A percentile compares a stretch with the other conserved stretches of the same genome.
phyloP scores from a whole-genome alignment of 2,329 filamentous ascomycete genomes.

The Thielaviopsis euricoi region DNA sequence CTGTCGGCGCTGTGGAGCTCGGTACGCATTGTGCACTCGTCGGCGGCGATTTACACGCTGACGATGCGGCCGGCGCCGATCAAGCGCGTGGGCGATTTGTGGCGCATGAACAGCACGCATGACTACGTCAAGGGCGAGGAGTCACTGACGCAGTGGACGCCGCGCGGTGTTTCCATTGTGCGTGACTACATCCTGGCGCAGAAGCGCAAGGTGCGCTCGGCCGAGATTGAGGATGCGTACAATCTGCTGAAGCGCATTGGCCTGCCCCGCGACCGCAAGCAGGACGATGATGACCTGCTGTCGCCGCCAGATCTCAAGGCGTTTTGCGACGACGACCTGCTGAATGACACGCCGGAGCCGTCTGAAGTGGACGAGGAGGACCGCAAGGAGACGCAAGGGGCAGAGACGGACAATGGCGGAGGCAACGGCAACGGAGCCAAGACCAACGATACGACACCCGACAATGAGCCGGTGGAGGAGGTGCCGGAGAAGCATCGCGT shows the following conservation, averaged over 20 bases:
- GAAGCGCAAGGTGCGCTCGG: slow-evolving; percentile 55
- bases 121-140: slow-evolving; percentile 97
- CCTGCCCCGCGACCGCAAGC: slow-evolving; percentile 15
- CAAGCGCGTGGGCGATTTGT: slow-evolving; percentile 81
- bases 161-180: slow-evolving; percentile 79
- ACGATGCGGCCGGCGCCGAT: slow-evolving; percentile 76
- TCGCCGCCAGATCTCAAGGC: slow-evolving; percentile 15
- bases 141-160: slow-evolving; percentile 66
- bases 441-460: slow-evolving; percentile 14
- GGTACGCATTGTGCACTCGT: slow-evolving; percentile 71
- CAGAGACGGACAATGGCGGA: slow-evolving; percentile 15
- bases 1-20: slow-evolving; percentile 77
- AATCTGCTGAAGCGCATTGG: slow-evolving; percentile 45
- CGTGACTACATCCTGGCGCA: slow-evolving; percentile 65
- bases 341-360: slow-evolving; percentile 39
- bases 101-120: slow-evolving; percentile 88
- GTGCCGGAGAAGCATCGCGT: slow-evolving; percentile 24
- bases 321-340: slow-evolving; percentile 33
- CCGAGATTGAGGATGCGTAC: slow-evolving; percentile 65
- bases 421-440: slow-evolving; percentile 14
- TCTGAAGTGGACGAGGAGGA: slow-evolving; percentile 27
- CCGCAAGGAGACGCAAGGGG: slow-evolving; percentile 12
- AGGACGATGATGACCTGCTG: slow-evolving; percentile 15
- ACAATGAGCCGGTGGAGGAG: slow-evolving; percentile 15
- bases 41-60: slow-evolving; percentile 71